Evolutionary conservation across 345 rosid genomes (phyloP).

Genomic region (Isatis tinctoria): DNA sequence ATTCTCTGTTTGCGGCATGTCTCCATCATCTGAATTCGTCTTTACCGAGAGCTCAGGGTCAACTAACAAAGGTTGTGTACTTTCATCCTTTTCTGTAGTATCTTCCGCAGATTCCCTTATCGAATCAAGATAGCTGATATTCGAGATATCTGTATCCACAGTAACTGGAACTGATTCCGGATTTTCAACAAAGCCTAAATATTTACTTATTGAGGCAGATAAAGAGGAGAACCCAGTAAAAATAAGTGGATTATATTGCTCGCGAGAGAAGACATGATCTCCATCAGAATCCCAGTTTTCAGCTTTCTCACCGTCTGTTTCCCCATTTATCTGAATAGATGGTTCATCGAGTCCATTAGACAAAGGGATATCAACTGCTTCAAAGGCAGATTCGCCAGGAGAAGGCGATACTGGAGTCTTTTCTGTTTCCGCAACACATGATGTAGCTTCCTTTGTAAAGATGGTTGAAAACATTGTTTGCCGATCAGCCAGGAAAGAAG

Average conservation of each 20-base stretch:
- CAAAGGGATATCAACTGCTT: constrained; percentile 43
- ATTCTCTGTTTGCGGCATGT: constrained; percentile 36
- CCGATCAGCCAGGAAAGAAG: constrained; percentile 80
- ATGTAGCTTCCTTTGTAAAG: constrained; percentile 35
- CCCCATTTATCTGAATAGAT: constrained; percentile 30
- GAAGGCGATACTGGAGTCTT: constrained; percentile 27
- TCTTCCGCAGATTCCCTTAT: constrained; percentile 26
- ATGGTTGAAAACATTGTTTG: constrained; percentile 75
- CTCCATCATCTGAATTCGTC: constrained; percentile 37
- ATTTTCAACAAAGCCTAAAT: constrained; percentile 48
- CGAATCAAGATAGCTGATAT: constrained; percentile 31
- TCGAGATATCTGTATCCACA: constrained; percentile 33
- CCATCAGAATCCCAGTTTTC: constrained; percentile 33
- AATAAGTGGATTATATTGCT: constrained; percentile 72
- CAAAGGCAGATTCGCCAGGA: constrained; percentile 29
- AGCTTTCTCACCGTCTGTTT: constrained; percentile 27
- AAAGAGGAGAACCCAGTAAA: constrained; percentile 74
- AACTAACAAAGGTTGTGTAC: constrained; percentile 29
- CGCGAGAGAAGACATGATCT: constrained; percentile 44
- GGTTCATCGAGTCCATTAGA: constrained; percentile 41
- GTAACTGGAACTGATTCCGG: constrained; percentile 44
- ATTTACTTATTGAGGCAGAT: constrained; percentile 67
- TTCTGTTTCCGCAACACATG: constrained; percentile 27
- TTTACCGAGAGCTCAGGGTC: constrained; percentile 29
- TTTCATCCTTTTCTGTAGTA: constrained; percentile 31